Conservation (phyloP, 2,329 filamentous ascomycete species). For the Albifimbria verrucaria region DNA sequence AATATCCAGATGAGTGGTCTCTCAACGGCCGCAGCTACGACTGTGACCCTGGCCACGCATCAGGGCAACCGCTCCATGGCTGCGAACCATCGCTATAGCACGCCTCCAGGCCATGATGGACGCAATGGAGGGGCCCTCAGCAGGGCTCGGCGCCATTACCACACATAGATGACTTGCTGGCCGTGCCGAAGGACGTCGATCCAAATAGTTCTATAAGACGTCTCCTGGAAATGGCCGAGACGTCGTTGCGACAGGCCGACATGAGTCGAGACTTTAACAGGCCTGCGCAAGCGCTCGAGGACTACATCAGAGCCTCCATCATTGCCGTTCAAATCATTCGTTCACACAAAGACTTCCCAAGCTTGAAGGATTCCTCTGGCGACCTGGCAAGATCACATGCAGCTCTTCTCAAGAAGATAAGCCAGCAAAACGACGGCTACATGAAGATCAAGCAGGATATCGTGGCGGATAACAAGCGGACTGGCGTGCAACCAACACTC, state of each 20-base stretch:
- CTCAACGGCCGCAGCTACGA: not conserved
- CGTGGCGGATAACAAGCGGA: slow-evolving; percentile 60
- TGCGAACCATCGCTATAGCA: slow-evolving; percentile 24
- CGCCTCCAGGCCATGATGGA: slow-evolving; percentile 23
- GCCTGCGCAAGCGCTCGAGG: slow-evolving; percentile 73
- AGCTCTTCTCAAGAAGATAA: slow-evolving; percentile 48
- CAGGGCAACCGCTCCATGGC: slow-evolving; percentile 25
- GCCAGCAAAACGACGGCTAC: slow-evolving; percentile 45
- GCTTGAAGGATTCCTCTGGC: slow-evolving; percentile 53
- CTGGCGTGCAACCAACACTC: slow-evolving; percentile 49
- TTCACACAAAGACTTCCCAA: slow-evolving; percentile 69
- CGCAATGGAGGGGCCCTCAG: slow-evolving; percentile 21
- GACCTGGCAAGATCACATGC: slow-evolving; percentile 47
- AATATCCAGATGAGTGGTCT: not conserved
- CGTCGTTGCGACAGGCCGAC: slow-evolving; percentile 56
- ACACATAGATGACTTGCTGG: slow-evolving; percentile 53
- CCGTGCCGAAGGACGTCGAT: slow-evolving; percentile 43
- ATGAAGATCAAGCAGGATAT: slow-evolving; percentile 57
- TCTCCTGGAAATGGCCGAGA: slow-evolving; percentile 51
- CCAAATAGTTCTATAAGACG: slow-evolving; percentile 48
- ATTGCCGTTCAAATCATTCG: slow-evolving; percentile 76
- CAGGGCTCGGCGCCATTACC: slow-evolving; percentile 35
- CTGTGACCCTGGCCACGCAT: not conserved
- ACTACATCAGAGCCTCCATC: slow-evolving; percentile 79
- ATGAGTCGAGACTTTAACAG: slow-evolving; percentile 60